Evolutionary conservation across 1,284 basidiomycete genomes (phyloP), one percentile per base, ranked within the genome.

Genomic region (Laetiporus sulphureus): DNA sequence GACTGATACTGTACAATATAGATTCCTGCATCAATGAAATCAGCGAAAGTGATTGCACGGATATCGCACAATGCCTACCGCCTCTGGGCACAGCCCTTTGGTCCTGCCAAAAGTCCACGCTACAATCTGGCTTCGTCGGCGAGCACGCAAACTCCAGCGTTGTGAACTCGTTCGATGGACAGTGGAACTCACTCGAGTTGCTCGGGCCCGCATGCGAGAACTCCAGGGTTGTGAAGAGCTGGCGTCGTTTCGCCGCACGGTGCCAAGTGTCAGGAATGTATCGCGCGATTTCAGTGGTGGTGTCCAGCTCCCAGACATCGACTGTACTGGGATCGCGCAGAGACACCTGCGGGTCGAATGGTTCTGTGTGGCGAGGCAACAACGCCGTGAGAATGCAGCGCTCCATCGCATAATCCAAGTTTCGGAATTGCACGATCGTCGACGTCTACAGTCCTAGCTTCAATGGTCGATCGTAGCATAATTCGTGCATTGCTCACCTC

Each of bases 321-420:
- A 48, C 34, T 4, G 18, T 2, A 19, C 40, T 47, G 3, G 38
- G 32, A 7, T 46, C 38, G 2, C 22, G 13, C 19, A 53, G 29
- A 2, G 11, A 32, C 22, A 44, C 24, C 5, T 25, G 32, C 22
- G 49, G 46, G 27, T 50, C 41, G 37, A 44, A 42, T 10, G 12
- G 13, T 2, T 29, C 39, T 24, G 18, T 35, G 7, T 21, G 30
- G 4, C 11, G 40, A 0, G 51, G 51, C 11, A 49, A n/a, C 11
- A 37, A 38, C 15, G 39, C 22, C 15, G 42, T 38, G 3, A 53
- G 36, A 2, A 45, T 40, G 22, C 51, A 53, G 18, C 42, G 40
- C 32, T 53, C 51, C 51, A 53, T 53, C 8, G 41, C 41, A 32
- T 47, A 49, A 43, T 53, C 51, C 7, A 51, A 27, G 42, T 49